Conservation (phyloP, 108 stramenopile genomes). For the Skeletonema costatum region DNA sequence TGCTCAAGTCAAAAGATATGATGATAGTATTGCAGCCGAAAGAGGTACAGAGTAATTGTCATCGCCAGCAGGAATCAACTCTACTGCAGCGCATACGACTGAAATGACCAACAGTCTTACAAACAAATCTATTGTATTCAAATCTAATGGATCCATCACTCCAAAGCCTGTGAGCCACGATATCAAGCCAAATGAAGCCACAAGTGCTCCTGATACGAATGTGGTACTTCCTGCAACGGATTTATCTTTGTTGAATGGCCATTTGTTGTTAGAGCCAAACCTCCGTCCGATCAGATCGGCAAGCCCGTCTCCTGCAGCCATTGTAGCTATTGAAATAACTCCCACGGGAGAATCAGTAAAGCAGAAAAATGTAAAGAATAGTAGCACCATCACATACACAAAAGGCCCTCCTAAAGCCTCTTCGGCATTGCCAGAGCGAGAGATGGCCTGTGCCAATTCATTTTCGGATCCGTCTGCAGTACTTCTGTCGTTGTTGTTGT, state of each 20-base stretch:
- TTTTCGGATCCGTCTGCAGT: slow-evolving; percentile 42
- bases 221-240: slow-evolving; percentile 73
- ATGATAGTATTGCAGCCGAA: slow-evolving; percentile 57
- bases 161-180: slow-evolving; percentile 54
- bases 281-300: slow-evolving; percentile 81
- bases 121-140: slow-evolving; percentile 31
- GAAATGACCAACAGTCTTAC: slow-evolving; percentile 47
- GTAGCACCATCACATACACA: slow-evolving; percentile 67
- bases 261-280: slow-evolving; percentile 64
- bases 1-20: slow-evolving; percentile 39
- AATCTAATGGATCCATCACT: slow-evolving; percentile 38
- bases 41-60: slow-evolving; percentile 84
- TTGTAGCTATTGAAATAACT: slow-evolving; percentile 62
- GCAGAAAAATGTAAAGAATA: slow-evolving; percentile 60
- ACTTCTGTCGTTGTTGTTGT: background rate
- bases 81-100: slow-evolving; percentile 59
- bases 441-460: slow-evolving; percentile 67
- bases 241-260: slow-evolving; percentile 64
- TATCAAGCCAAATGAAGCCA: slow-evolving; percentile 51
- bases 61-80: slow-evolving; percentile 73
- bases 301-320: slow-evolving; percentile 86
- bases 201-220: slow-evolving; percentile 53
- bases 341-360: slow-evolving; percentile 63
- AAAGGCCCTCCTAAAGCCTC: slow-evolving; percentile 86
- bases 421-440: slow-evolving; percentile 63